Base-by-base conservation (phyloP, 345 rosid genomes). In the Populus euphratica region DNA sequence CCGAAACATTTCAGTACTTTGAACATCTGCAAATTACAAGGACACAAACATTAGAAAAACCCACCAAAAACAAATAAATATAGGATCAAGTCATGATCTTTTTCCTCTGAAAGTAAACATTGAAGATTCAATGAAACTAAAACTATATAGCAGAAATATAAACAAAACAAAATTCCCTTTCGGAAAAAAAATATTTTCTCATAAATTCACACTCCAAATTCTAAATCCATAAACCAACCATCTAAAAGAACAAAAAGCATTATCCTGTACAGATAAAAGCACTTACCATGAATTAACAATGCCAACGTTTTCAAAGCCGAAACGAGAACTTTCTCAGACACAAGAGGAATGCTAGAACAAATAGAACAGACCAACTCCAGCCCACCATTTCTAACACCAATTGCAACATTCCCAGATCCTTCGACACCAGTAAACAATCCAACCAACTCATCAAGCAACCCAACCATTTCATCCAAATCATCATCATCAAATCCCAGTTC, bases 331-430 rank as follows among this genome's bases (percentile, higher is more conserved):
- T 14, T 25, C 65, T 72, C 68, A 11, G 76, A 82, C 68, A 70
- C 79, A 52, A 64, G 8, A 67, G 82, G 86, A 76, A 90, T 86
- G 88, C 85, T 89, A 47, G 87, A 79, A 78, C 89, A 92, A 68
- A 91, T 21, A 0, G 91, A 89, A 79, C 91, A 89, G 73, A 91
- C 77, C 84, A 87, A 80, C 8, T 92, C 92, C 66, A 96, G 75
- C 14, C 88, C 96, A 27, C 96, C 94, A 73, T 92, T 88, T 72
- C 85, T 92, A 2, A 88, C 81, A 0, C 92, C 94, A 23, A 92
- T 88, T 0, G 96, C 92, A 0, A 81, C 87, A 85, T 89, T 91
- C 39, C 86, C 94, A 2, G 85, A 84, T 12, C 83, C 93, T 64
- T 81, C 85, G 69, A 43, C 78, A 65, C 84, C 68, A 78, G 88